Evolutionary conservation across 768 basidiomycete genomes (phyloP), one percentile per base, ranked within the genome.

Genomic region (Collybiopsis luxurians): DNA sequence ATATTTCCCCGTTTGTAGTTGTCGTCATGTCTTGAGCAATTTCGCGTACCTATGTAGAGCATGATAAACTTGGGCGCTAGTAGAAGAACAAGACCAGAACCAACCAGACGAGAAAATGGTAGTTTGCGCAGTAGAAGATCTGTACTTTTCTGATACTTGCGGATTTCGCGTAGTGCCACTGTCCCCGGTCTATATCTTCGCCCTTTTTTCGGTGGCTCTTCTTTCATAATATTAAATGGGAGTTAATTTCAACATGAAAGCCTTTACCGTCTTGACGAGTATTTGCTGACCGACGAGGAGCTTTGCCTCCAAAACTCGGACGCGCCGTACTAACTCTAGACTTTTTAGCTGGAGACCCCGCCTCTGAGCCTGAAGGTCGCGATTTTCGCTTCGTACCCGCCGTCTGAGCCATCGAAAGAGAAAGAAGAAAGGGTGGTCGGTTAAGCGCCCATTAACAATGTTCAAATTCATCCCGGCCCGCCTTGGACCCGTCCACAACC

Each of bases 91-190:
- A 26, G 31, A 47, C 39, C 43, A 34, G 36, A 38, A 82, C 90
- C 66, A 64, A 97, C 95, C 64, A 97, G 77, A 63, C 95, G 90
- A 46, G 92, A 90, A 69, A 98, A 98, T 0, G 95, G 95, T 42
- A 97, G 80, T 69, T 90, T 96, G 61, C 84, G 82, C 56, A 98
- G 74, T 59, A 98, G 76, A 42, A 97, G 76, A 67, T 95, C 94
- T 6, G 95, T 97, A 63, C 86, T 89, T 69, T 91, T 92, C 70
- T 98, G 95, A 71, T 97, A 98, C 68, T 89, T 92, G 64, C 95
- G 82, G 51, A 98, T 96, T 75, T 98, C 95, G 43, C 89, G 83
- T 60, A 98, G 75, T 31, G 95, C 95, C 57, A 90, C 84, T 2
- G 92, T 95, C 9, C 95, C 95, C 0, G 95, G 95, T 59, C 92